These are phyloP conservation scores for Elaeis guineensis DNA, from an alignment of 176 grass and related monocot genomes.

Conservation along the genomic window DNA sequence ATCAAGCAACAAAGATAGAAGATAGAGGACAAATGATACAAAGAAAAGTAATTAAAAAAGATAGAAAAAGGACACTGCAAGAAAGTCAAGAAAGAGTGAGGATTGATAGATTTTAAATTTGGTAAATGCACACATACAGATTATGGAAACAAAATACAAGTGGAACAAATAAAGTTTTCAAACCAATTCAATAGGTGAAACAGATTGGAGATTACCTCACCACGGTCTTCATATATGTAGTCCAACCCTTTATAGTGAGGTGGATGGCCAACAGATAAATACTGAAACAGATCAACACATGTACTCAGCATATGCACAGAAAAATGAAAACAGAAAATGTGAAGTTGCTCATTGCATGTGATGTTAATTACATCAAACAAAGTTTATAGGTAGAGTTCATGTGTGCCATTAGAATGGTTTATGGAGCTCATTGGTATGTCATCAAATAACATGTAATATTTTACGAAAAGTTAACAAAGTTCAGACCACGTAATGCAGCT, in stretches of 20 bases:
- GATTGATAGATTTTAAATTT: too few relatives aligned
- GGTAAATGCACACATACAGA: too few relatives aligned
- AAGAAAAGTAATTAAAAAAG: neutral
- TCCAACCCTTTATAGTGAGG: conserved; percentile 76
- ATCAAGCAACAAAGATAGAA: conserved; percentile 2
- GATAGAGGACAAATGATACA: neutral
- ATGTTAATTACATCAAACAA: too few relatives aligned
- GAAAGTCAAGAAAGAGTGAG: too few relatives aligned
- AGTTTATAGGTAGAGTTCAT: too few relatives aligned
- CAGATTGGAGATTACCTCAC: conserved; percentile 38
- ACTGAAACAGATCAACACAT: conserved; percentile 35
- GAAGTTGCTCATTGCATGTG: too few relatives aligned
- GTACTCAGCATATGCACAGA: neutral
- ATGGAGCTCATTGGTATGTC: too few relatives aligned
- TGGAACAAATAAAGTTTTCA: neutral
- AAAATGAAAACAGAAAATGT: neutral
- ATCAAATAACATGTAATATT: too few relatives aligned
- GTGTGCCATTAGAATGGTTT: too few relatives aligned
- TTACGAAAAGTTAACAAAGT: too few relatives aligned
- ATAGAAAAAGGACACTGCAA: neutral
- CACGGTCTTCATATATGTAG: conserved; percentile 88
- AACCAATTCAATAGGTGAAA: conserved; percentile 4
- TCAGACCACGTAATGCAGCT: too few relatives aligned
- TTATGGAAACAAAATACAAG: too few relatives aligned
- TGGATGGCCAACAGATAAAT: conserved; percentile 78